These are phyloP conservation scores for Aspergillus fischeri DNA, from an alignment of 2,329 filamentous ascomycete species.

Conservation along the genomic window DNA sequence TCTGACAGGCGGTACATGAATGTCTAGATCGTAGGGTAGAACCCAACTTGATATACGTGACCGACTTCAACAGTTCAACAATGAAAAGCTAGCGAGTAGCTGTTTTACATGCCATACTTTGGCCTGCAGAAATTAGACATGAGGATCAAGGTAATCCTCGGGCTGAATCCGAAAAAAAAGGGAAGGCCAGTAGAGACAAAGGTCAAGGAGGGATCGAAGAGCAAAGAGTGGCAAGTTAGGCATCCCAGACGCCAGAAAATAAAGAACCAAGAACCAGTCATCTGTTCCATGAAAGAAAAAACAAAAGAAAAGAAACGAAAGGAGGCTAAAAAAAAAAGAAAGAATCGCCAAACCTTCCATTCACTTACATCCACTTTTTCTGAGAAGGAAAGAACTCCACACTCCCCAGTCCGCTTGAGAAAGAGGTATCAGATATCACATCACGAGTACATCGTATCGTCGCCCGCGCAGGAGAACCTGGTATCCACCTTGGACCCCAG, in stretches of 20 bases:
- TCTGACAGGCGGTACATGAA: background rate
- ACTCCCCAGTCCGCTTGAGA: background rate
- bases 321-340: background rate
- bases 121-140: background rate
- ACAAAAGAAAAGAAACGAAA: background rate
- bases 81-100: background rate
- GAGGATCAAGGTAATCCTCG: background rate
- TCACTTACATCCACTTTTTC: background rate
- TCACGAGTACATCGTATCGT: slow-evolving; percentile 34
- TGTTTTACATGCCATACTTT: background rate
- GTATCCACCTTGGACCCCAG: slow-evolving; percentile 45
- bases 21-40: background rate
- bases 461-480: slow-evolving; percentile 20
- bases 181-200: background rate
- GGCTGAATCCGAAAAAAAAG: background rate
- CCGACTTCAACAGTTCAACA: background rate
- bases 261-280: background rate
- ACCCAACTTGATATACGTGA: background rate
- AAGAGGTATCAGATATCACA: background rate
- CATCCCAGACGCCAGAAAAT: background rate
- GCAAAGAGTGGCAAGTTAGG: background rate
- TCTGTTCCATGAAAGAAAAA: background rate
- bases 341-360: background rate
- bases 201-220: background rate
- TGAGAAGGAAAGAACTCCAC: background rate